A percentile compares a stretch with the other conserved stretches of the same genome.
Evolutionary conservation across 768 basidiomycete species (phyloP).

Genomic region (Punctularia strigosozonata): DNA sequence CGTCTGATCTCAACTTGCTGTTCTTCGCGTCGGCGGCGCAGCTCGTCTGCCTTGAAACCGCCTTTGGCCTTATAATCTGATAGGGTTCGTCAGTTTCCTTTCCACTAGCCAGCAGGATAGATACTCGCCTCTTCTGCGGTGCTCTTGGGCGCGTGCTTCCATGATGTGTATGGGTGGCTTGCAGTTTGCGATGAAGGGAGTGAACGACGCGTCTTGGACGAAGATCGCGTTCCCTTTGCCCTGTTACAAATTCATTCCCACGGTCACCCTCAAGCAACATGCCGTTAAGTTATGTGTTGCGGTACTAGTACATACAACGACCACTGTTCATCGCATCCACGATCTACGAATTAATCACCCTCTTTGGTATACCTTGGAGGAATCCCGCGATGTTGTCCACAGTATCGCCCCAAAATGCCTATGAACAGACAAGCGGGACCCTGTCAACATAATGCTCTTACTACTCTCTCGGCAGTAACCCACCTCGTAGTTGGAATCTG

Average conservation of each 20-base stretch:
- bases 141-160: constrained; percentile 22
- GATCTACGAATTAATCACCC: constrained; percentile 8
- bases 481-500: constrained; percentile 39
- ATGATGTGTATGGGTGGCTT: background rate
- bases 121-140: constrained; percentile 56
- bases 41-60: constrained; percentile 81
- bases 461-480: constrained; percentile 2
- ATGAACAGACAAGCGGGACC: background rate
- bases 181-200: background rate
- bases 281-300: no score
- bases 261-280: no score
- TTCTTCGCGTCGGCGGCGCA: constrained; percentile 93
- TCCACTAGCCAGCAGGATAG: constrained; percentile 2
- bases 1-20: constrained; percentile 98
- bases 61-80: constrained; percentile 88
- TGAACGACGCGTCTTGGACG: background rate
- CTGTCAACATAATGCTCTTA: no score
- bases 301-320: background rate
- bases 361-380: constrained; percentile 29
- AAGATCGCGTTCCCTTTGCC: background rate
- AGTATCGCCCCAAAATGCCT: constrained; percentile 41
- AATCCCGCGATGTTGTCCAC: constrained; percentile 48
- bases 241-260: no score
- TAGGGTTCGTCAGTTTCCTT: no score
- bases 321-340: background rate